These are phyloP conservation scores for Talaromyces sp. DNA, from an alignment of 2,329 filamentous ascomycete genomes.

Conservation along the genomic window DNA sequence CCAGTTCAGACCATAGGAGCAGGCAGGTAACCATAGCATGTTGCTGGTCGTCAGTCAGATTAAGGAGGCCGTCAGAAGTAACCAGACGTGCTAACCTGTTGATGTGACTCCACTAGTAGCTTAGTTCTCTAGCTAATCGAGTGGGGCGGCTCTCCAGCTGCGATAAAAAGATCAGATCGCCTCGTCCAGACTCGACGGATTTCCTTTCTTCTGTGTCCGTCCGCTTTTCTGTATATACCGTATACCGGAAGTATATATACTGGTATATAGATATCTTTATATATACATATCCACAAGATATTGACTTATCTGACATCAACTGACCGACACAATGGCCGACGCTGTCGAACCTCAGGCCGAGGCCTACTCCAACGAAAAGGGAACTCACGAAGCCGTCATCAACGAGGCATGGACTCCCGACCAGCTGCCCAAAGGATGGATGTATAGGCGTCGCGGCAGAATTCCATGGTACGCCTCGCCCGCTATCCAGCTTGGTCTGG, in stretches of 20 bases:
- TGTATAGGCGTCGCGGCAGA: slow-evolving; percentile 59
- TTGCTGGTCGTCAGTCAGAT: neutral
- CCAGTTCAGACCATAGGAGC: no score
- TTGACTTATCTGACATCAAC: neutral
- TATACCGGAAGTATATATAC: neutral
- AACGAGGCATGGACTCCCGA: slow-evolving; percentile 15
- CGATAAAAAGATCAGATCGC: slow-evolving; percentile 11
- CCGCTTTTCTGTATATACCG: neutral
- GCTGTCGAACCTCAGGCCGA: slow-evolving; percentile 1
- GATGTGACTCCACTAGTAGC: slow-evolving; percentile 10
- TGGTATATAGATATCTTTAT: neutral
- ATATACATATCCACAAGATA: neutral
- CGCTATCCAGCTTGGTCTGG: slow-evolving; percentile 66
- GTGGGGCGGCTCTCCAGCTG: slow-evolving; percentile 7
- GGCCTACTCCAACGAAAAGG: slow-evolving; percentile 8
- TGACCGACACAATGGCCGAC: slow-evolving; percentile 8
- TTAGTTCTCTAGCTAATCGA: slow-evolving; percentile 3
- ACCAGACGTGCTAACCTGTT: slow-evolving; percentile 4
- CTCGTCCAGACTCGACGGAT: neutral
- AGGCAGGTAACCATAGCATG: slow-evolving; percentile 2
- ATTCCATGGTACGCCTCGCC: slow-evolving; percentile 69
- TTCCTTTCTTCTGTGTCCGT: neutral
- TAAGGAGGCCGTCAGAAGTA: slow-evolving; percentile 5
- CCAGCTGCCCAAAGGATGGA: slow-evolving; percentile 32
- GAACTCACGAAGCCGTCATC: slow-evolving; percentile 11